phyloP scores from a whole-genome alignment of 2,329 filamentous ascomycete species.

The Colletotrichum noveboracense region DNA sequence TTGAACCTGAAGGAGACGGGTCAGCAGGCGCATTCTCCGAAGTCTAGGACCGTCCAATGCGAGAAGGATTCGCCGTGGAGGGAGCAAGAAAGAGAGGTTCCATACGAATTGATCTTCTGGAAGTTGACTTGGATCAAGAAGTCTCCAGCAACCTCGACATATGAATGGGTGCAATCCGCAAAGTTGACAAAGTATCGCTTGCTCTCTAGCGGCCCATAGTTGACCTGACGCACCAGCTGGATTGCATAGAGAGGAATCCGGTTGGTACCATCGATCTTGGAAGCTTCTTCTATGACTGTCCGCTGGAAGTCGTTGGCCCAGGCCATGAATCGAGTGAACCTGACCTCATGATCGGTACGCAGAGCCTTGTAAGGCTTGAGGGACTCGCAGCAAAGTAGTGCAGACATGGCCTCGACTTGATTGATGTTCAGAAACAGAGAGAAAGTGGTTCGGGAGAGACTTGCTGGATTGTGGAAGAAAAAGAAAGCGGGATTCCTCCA shows the following conservation, averaged over 20 bases:
- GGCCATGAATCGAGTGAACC: constrained; percentile 28
- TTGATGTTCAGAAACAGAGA: not conserved
- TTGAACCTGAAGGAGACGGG: constrained; percentile 40
- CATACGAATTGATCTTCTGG: constrained; percentile 48
- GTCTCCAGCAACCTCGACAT: constrained; percentile 39
- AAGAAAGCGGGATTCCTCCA: not conserved
- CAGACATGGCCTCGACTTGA: constrained; percentile 6
- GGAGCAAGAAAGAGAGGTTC: not conserved
- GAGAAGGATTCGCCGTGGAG: not conserved
- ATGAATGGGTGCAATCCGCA: constrained; percentile 21
- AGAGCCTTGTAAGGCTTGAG: constrained; percentile 28
- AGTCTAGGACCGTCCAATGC: not conserved
- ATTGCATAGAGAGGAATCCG: constrained; percentile 31
- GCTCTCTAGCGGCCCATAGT: constrained; percentile 47
- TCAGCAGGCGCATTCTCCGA: not conserved
- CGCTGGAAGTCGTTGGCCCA: constrained; percentile 35
- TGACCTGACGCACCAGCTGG: constrained; percentile 49
- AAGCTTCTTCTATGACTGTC: not conserved
- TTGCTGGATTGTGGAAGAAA: not conserved
- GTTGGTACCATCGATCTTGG: not conserved
- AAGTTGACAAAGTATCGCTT: constrained; percentile 45
- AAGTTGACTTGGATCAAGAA: constrained; percentile 46
- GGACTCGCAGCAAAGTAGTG: constrained; percentile 29
- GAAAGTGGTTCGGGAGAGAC: not conserved
- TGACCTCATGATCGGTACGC: constrained; percentile 27